Base-by-base conservation (phyloP, 202 grass and related monocot species). In the Dendrocalamus latiflorus region DNA sequence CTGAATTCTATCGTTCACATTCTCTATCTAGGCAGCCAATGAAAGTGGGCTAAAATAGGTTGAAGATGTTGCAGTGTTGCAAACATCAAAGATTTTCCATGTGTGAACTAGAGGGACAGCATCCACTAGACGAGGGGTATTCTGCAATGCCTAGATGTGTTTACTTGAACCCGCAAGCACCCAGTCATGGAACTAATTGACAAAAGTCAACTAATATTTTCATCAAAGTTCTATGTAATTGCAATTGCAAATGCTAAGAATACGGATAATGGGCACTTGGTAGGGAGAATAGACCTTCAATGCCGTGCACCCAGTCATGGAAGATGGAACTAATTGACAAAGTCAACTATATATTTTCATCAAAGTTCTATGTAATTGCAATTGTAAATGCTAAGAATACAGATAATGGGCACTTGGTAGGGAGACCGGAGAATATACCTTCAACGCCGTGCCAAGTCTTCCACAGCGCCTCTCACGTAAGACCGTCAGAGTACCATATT, bases 371-470 rank as follows among this genome's bases (percentile, higher is more conserved):
- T 49, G 26, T 65, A 72, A 65, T 13, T 65, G 39, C 77, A 78
- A 55, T 17, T 66, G 26, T 24, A 33, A 33, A 77, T 48, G 34
- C 60, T 6, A 15, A 55, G 25, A 59, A 33, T 34, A 81, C 10
- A 56, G 25, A 60, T 76, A 73, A 60, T 37, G 22, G 15, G 36
- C 3, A 42, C 15, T 66, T 78, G 34, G 50, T 77, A 83, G 68
- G 82, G 30, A 36, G 36, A 84, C n/a, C n/a, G n/a, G n/a, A n/a
- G n/a, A n/a, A 68, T 50, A 76, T 85, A 95, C 93, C 96, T 99
- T 99, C 54, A 99, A 85, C 70, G 96, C 91, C 15, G 87, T 95
- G 76, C 96, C 96, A 74, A 84, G 50, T 84, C 96, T 93, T 83
- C 89, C 87, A 79, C 84, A 85, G 6, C 80, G 89, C 78, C 75